These are phyloP conservation scores for Hirsutella minnesotensis DNA, from an alignment of 2,329 filamentous ascomycete species.

Conservation along the genomic window DNA sequence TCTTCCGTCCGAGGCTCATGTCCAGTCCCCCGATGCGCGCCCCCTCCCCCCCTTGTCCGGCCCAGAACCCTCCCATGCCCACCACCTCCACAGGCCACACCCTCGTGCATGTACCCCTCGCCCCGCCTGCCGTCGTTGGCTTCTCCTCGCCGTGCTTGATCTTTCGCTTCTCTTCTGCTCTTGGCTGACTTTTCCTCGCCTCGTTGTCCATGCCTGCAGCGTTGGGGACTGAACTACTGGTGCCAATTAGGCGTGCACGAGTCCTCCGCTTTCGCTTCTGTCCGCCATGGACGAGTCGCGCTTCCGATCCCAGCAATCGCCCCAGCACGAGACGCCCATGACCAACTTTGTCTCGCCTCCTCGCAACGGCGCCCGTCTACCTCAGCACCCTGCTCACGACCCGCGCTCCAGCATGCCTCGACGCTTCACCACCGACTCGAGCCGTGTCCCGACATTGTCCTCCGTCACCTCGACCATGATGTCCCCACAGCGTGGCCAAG, in stretches of 20 bases:
- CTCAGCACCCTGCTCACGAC: conserved; percentile 44
- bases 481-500: conserved; percentile 34
- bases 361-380: conserved; percentile 55
- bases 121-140: conserved; percentile 18
- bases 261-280: conserved; percentile 16
- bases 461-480: conserved; percentile 34
- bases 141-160: conserved; percentile 14
- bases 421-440: conserved; percentile 86
- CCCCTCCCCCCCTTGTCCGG: conserved; percentile 9
- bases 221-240: conserved; percentile 17
- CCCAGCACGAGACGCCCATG: conserved; percentile 65
- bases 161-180: conserved; percentile 9
- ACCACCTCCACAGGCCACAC: background rate
- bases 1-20: background rate
- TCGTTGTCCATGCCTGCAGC: conserved; percentile 25
- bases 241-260: conserved; percentile 27
- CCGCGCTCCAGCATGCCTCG: conserved; percentile 69
- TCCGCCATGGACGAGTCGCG: conserved; percentile 61
- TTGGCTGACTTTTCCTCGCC: conserved; percentile 16
- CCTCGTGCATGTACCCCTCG: conserved; percentile 4
- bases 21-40: conserved; percentile 2
- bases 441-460: conserved; percentile 66
- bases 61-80: conserved; percentile 16
- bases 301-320: conserved; percentile 66
- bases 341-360: conserved; percentile 63